These are phyloP conservation scores for Licmophora abbreviata DNA, from an alignment of 108 stramenopile genomes.

Conservation along the genomic window DNA sequence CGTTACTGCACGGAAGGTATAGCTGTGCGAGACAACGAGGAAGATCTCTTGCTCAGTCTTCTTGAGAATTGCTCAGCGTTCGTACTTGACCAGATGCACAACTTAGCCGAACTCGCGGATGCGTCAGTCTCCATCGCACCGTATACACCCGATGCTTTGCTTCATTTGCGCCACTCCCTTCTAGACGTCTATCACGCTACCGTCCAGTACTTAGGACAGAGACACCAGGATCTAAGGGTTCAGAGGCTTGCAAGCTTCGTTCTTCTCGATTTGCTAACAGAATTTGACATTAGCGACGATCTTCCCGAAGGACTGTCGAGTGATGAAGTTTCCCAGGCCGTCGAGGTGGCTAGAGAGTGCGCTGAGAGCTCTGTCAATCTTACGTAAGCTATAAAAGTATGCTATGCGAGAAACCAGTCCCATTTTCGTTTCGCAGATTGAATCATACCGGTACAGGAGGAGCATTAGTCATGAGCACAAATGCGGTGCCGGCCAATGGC, in stretches of 20 bases:
- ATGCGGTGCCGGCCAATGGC: slow-evolving; percentile 48
- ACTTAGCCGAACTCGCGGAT: background rate
- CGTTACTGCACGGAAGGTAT: background rate
- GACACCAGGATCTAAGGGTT: no score
- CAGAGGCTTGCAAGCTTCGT: background rate
- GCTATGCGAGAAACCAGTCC: no score
- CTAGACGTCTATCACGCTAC: background rate
- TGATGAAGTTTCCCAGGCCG: background rate
- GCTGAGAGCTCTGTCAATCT: no score
- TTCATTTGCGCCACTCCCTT: background rate
- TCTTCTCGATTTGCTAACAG: background rate
- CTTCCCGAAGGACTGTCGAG: background rate
- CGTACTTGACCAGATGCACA: background rate
- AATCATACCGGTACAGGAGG: no score
- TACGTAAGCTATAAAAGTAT: no score
- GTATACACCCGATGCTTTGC: background rate
- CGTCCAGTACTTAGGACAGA: background rate
- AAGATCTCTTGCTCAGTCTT: background rate
- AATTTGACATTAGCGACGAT: background rate
- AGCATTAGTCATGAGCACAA: no score
- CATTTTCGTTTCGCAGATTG: no score
- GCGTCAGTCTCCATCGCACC: background rate
- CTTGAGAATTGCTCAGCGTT: background rate
- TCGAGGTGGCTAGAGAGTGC: no score
- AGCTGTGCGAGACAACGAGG: no score